Conservation (phyloP, 768 basidiomycete species). For the Boletus rubroflammeus region DNA sequence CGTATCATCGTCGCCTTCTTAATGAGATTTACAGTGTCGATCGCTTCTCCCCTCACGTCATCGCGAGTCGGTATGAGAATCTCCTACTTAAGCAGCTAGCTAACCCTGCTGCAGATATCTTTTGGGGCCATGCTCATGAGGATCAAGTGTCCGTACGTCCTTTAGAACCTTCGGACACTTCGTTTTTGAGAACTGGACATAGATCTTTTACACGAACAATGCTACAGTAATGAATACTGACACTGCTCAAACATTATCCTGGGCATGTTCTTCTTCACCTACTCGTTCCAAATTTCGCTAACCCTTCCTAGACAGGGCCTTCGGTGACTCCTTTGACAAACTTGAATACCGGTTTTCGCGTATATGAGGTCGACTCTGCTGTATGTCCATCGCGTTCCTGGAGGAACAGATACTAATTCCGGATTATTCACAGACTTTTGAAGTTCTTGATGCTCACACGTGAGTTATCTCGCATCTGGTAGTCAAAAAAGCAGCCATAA, state of each 20-base stretch:
- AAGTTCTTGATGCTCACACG: constrained; percentile 76
- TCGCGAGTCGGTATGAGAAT: constrained; percentile 52
- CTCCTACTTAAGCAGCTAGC: not conserved
- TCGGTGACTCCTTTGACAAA: constrained; percentile 68
- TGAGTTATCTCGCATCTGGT: constrained; percentile 32
- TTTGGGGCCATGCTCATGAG: constrained; percentile 76
- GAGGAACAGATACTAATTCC: constrained; percentile 1
- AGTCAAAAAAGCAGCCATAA: not conserved
- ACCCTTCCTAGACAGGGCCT: constrained; percentile 53
- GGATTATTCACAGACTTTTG: constrained; percentile 55
- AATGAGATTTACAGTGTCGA: constrained; percentile 48
- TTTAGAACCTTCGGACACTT: not conserved
- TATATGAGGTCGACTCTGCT: constrained; percentile 47
- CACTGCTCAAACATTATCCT: constrained; percentile 54
- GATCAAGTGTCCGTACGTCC: constrained; percentile 60
- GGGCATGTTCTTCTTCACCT: constrained; percentile 34
- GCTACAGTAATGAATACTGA: constrained; percentile 54
- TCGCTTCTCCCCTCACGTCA: constrained; percentile 75
- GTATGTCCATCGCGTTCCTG: constrained; percentile 36
- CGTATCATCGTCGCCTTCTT: not conserved
- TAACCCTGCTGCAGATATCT: constrained; percentile 47
- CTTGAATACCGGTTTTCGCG: constrained; percentile 68
- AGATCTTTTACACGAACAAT: constrained; percentile 76
- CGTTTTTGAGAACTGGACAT: not conserved
- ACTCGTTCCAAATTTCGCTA: constrained; percentile 2